Base-by-base conservation (phyloP, 2,329 filamentous ascomycete genomes). In the Pseudocercospora musae region DNA sequence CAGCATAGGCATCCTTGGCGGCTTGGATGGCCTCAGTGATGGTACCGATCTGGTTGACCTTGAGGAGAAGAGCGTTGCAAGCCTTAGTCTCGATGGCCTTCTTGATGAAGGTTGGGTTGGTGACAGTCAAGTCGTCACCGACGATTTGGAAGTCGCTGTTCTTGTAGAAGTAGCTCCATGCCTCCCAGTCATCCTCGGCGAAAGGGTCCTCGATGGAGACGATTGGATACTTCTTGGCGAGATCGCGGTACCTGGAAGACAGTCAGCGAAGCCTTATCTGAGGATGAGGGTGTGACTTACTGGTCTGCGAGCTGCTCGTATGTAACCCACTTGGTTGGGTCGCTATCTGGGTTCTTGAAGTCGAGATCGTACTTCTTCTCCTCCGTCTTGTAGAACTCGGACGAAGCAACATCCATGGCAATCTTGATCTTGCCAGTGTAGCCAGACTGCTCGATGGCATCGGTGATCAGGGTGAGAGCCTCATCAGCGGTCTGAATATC, bases 81-180 rank as follows among this genome's bases (percentile, higher is more conserved):
- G 95, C 91, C 90, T 99, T 99, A 77, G 95, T 89, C 80, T 98
- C 93, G 73, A 98, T 96, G 76, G 95, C 95, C 87, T 96, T 96
- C 91, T 98, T 97, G 87, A 99, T 99, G 81, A 95, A 94, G 75
- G 91, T 83, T 68, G 95, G 95, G 89, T 99, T 99, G 81, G 95
- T 99, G 81, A 99, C 95, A 71, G 95, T 98, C 86, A 99, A 82
- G 78, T 99, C 95, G 78, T 99, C 95, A 84, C 89, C 95, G 71
- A 99, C 95, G 78, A 99, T 92, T 87, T 99, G 95, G 85, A 96
- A 93, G 81, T 97, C 89, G 77, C 92, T 92, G 74, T 91, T 95
- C 90, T 97, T 97, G 90, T 90, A 96, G 89, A 98, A 99, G 89
- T 98, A 96, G 88, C 91, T 96, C 95, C 95, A 99, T 67, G 95